Percentiles rank a stretch among this genome's conserved stretches.
These are phyloP conservation scores for Fallopia convolvulus DNA, from an alignment of 148 eudicot genomes.

Conservation along the genomic window DNA sequence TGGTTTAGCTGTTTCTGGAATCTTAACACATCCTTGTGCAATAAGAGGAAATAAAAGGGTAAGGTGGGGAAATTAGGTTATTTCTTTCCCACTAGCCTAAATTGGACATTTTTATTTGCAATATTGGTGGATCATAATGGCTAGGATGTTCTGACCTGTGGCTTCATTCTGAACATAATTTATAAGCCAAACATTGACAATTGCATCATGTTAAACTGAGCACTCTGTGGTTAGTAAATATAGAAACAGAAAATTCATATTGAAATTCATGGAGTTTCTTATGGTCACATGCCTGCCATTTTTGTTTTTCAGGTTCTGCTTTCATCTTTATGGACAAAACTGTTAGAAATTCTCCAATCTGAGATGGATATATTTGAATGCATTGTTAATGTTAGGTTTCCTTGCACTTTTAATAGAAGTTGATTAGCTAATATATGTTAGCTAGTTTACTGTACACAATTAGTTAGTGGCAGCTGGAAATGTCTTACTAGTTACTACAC, in stretches of 20 bases:
- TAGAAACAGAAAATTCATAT: not conserved
- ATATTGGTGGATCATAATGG: not conserved
- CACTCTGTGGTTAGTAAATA: not conserved
- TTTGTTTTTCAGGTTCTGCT: slow-evolving; percentile 63
- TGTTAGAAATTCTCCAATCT: no score
- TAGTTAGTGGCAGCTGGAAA: no score
- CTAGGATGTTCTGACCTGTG: not conserved
- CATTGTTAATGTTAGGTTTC: no score
- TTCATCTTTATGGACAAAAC: slow-evolving; percentile 99
- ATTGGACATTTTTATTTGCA: not conserved
- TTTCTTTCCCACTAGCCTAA: not conserved
- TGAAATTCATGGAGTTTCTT: not conserved
- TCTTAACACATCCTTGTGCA: not conserved
- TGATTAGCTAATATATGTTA: no score
- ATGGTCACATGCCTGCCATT: not conserved
- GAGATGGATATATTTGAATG: no score
- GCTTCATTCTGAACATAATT: not conserved
- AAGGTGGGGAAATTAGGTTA: not conserved
- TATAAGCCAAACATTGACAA: not conserved
- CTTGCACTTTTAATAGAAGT: no score
- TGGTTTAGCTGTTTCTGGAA: no score
- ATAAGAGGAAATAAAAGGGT: not conserved
- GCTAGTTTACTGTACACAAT: no score
- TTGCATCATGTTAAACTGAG: not conserved
- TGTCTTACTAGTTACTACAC: no score